Evolutionary conservation across 805 yeast genomes (phyloP), one percentile per base, ranked within the genome.

Genomic region (Suhomyces pyralidae): DNA sequence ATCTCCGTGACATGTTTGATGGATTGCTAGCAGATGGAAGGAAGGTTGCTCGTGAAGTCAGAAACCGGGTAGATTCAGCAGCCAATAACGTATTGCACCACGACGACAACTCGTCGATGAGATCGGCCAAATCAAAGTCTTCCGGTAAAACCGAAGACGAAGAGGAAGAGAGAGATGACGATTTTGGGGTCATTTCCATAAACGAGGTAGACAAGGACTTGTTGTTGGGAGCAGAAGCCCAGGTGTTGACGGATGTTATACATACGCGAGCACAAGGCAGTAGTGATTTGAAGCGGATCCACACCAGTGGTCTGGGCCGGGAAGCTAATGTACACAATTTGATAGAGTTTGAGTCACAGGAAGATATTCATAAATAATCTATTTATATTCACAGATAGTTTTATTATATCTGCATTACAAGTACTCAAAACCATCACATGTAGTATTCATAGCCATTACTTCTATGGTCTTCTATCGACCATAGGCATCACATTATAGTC

Each of bases 21-120:
- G 93, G 94, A 9, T 78, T 94, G 53, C 79, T 93, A 55, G 94
- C 96, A 0, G 97, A 94, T 70, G 97, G 98, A 5, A 79, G 90
- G 65, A 82, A 93, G 52, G 96, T 93, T 12, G 98, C 98, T 1
- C 84, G 81, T 50, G 92, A 90, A 63, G 96, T 94, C 3, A 84
- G 93, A 58, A 85, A 87, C 58, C 84, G 96, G 57, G 91, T 90
- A 80, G 97, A 91, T 65, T 83, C 86, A 14, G 84, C 81, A 8
- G 46, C 46, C 46, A 50, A 50, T 19, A 47, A 48, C 28, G 49
- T 46, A 5, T 36, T 46, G 26, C 49, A 30, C 19, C 45, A 25
- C 40, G 44, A 44, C 26, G 47, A 55, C 24, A 56, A 51, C 38
- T 50, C 62, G 40, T 76, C 74, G n/a, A 56, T 61, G 15, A 67